Evolutionary conservation across 1,284 basidiomycete species (phyloP), one percentile per base, ranked within the genome.

Genomic region (Pascua sp.): DNA sequence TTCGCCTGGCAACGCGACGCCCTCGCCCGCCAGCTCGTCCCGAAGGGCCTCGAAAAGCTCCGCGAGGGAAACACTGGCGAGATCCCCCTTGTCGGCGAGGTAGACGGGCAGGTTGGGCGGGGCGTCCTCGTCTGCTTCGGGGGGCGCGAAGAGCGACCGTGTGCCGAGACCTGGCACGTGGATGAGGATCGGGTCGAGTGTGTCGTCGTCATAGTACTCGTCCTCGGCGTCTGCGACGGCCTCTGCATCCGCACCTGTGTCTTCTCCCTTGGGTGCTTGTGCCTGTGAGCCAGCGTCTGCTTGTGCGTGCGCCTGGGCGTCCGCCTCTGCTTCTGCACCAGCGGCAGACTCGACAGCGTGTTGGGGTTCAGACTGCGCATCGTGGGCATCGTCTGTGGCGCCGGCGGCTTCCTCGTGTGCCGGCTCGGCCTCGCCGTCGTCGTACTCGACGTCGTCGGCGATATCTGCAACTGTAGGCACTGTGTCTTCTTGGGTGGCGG

Each of bases 31-130:
- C 38, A 70, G 54, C 53, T 73, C 68, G 1, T 38, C 51, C 12
- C 62, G 59, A 1, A 74, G 62, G 12, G 60, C 69, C 7, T 47
- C 49, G 58, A 67, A 62, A 11, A 73, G 64, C 36, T 66, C 61
- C 4, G 51, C 44, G 36, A 74, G 59, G 12, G 61, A 62, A 39
- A 64, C 67, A 42, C 69, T 65, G 10, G 65, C 66, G 7, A 74
- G 53, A 40, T 72, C 69, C 13, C 62, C 63, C 18, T 66, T 56
- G 12, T 58, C 66, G 13, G 52, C 38, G 11, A 75, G 62, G 65
- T 66, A 67, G 10, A 71, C 63, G 1, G 64, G 59, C 24, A 59
- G 49, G 13, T 52, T 16, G 47, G 61, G 42, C 11, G 38, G 40
- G 11, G 53, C 51, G 8, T 51, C 60, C 15, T 57, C 58, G 17